Evolutionary conservation across 1,284 basidiomycete species (phyloP).

Genomic region (Cystobasidium pallidum): DNA sequence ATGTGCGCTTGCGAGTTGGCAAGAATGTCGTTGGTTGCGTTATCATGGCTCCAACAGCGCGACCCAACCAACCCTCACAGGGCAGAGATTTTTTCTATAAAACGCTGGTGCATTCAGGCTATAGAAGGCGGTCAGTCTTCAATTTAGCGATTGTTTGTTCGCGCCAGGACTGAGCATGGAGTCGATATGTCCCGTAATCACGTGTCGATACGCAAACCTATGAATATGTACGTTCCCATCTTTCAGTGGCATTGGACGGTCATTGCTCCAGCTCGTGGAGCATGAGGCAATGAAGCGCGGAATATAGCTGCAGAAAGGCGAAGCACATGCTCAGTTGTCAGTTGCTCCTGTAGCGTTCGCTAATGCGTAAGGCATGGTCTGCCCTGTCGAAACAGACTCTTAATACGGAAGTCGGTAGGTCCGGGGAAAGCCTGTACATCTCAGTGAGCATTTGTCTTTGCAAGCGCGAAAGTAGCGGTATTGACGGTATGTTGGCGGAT

Average conservation of each 20-base stretch:
- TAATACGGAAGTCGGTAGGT: slow-evolving; percentile 32
- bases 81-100: slow-evolving; percentile 29
- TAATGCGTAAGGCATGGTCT: too few species aligned
- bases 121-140: slow-evolving; percentile 13
- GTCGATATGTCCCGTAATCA: neutral
- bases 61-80: slow-evolving; percentile 38
- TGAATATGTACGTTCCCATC: neutral
- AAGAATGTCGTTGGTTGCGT: slow-evolving; percentile 32
- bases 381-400: slow-evolving; percentile 11
- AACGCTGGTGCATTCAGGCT: slow-evolving; percentile 37
- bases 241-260: slow-evolving; percentile 9
- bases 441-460: slow-evolving; percentile 13
- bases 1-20: too few species aligned
- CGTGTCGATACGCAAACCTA: too few species aligned
- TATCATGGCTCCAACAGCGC: neutral
- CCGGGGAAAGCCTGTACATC: slow-evolving; percentile 36
- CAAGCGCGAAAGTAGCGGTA: neutral
- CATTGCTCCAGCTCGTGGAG: slow-evolving; percentile 15
- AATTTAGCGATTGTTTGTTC: neutral
- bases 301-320: slow-evolving; percentile 20
- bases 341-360: too few species aligned
- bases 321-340: too few species aligned
- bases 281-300: slow-evolving; percentile 6
- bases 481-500: neutral
- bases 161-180: too few species aligned